phyloP scores from a whole-genome alignment of 257 asterid genomes.

The Salvia hispanica region DNA sequence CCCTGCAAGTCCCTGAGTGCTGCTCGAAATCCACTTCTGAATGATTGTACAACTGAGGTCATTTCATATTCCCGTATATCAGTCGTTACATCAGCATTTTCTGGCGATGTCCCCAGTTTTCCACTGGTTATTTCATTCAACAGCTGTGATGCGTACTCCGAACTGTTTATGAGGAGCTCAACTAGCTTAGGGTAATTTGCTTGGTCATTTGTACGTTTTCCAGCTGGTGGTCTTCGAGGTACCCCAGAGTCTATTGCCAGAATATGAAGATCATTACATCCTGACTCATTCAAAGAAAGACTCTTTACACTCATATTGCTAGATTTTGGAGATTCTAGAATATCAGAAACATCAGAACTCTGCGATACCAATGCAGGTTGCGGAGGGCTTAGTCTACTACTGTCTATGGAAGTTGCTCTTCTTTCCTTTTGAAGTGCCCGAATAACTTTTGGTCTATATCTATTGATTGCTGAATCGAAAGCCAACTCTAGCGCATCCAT shows the following conservation, averaged over 20 bases:
- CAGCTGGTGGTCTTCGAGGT: conserved; percentile 99
- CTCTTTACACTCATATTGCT: conserved; percentile 58
- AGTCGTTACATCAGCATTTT: conserved; percentile 40
- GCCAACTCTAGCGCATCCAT: conserved; percentile 75
- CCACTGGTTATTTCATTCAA: conserved; percentile 83
- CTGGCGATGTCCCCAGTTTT: conserved; percentile 64
- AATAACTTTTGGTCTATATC: conserved; percentile 80
- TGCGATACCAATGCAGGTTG: conserved; percentile 64
- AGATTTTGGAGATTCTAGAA: conserved; percentile 74
- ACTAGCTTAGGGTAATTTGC: conserved; percentile 88
- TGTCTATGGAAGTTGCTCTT: conserved; percentile 82
- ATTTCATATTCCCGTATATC: conserved; percentile 47
- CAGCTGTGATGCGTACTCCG: conserved; percentile 72
- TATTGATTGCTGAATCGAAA: conserved; percentile 84
- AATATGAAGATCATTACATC: conserved; percentile 52
- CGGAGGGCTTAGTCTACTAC: conserved; percentile 57
- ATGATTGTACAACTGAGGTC: conserved; percentile 60
- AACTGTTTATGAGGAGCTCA: conserved; percentile 88
- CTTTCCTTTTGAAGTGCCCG: conserved; percentile 93
- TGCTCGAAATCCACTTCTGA: conserved; percentile 88
- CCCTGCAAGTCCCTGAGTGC: conserved; percentile 92
- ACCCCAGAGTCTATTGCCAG: conserved; percentile 98
- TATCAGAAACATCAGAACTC: conserved; percentile 75
- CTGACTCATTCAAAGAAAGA: conserved; percentile 50
- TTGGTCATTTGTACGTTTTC: conserved; percentile 87